A percentile compares a stretch with the other conserved stretches of the same genome.
Conservation (phyloP, 106 monocot genomes). For the Acorus calamus region DNA sequence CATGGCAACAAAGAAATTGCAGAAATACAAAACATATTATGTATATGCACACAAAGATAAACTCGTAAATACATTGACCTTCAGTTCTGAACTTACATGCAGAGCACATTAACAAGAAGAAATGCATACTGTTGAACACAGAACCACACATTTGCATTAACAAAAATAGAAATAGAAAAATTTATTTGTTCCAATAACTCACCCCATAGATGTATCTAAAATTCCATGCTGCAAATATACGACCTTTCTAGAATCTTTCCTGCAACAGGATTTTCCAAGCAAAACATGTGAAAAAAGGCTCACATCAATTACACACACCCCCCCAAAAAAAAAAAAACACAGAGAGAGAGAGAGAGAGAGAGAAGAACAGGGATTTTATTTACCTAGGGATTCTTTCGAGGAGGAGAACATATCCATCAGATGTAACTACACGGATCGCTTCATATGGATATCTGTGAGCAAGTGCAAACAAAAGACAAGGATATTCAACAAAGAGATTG, state of each 20-base stretch:
- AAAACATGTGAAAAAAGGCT: no score
- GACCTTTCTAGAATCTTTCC: conserved; percentile 84
- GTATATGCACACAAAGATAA: no score
- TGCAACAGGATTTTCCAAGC: no score
- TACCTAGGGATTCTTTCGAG: conserved; percentile 97
- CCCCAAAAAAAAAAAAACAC: background rate
- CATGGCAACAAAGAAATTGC: no score
- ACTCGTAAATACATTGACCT: no score
- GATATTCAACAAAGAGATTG: background rate
- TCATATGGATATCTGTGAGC: conserved; percentile 82
- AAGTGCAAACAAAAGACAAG: conserved; percentile 1
- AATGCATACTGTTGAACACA: no score
- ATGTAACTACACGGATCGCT: conserved; percentile 74
- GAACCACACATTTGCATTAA: no score
- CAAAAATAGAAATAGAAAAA: background rate
- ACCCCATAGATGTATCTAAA: conserved; percentile 97
- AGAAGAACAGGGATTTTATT: background rate
- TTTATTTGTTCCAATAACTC: no score
- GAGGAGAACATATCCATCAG: conserved; percentile 90
- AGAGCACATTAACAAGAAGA: no score
- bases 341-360: background rate
- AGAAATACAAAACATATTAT: no score
- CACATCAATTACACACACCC: no score
- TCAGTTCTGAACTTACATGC: no score
- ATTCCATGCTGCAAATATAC: conserved; percentile 93